phyloP scores from a whole-genome alignment of 768 basidiomycete species.

The Termitomyces sp. region DNA sequence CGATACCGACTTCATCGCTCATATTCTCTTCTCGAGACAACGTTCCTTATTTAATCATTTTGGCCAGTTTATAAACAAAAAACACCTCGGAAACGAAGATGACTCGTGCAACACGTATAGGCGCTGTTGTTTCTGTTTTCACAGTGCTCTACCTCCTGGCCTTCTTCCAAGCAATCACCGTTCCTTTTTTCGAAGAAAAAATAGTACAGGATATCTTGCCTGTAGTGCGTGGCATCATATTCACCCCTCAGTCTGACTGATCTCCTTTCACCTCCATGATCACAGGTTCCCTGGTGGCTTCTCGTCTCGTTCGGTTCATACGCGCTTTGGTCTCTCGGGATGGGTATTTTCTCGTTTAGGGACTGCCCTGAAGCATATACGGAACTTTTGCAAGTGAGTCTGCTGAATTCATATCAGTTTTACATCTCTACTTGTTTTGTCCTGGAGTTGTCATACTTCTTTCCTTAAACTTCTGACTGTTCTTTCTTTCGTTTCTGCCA shows the following conservation, averaged over 20 bases:
- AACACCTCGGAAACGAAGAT: slow-evolving; percentile 28
- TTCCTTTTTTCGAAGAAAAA: slow-evolving; percentile 49
- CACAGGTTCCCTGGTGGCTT: slow-evolving; percentile 81
- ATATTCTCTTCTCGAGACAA: not conserved
- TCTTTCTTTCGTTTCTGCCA: too few species aligned
- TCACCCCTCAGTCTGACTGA: not conserved
- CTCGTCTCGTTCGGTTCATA: slow-evolving; percentile 79
- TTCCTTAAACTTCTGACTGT: too few species aligned
- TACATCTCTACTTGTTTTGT: not conserved
- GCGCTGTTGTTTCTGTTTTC: slow-evolving; percentile 38
- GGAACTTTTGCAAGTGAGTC: slow-evolving; percentile 59
- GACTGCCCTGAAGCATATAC: slow-evolving; percentile 81
- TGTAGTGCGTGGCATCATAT: slow-evolving; percentile 43
- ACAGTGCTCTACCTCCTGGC: slow-evolving; percentile 52
- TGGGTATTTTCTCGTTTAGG: slow-evolving; percentile 68
- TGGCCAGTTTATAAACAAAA: not conserved
- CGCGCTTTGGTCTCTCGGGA: slow-evolving; percentile 72
- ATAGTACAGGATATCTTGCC: slow-evolving; percentile 51
- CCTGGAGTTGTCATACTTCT: not conserved
- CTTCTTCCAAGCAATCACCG: slow-evolving; percentile 48
- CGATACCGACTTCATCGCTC: not conserved
- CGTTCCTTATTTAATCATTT: not conserved
- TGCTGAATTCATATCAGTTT: not conserved
- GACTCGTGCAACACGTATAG: slow-evolving; percentile 60
- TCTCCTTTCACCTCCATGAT: not conserved